phyloP scores from a whole-genome alignment of 345 rosid genomes.

The Ceriops tagal region DNA sequence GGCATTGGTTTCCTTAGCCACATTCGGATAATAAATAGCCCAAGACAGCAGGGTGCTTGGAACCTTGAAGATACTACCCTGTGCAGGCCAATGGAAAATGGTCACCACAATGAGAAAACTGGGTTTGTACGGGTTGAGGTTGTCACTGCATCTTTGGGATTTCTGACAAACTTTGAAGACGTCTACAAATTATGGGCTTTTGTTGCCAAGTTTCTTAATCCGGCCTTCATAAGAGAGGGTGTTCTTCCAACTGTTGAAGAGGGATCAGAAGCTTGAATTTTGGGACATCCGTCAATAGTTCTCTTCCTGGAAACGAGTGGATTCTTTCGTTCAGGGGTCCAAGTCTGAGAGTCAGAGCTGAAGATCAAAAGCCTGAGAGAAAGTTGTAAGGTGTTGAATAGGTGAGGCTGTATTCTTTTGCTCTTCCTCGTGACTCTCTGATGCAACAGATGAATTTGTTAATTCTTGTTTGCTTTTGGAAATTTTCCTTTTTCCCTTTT shows the following conservation, averaged over 20 bases:
- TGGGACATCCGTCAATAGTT: slow-evolving; percentile 11
- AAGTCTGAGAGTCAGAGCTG: slow-evolving; percentile 30
- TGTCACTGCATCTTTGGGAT: slow-evolving; percentile 92
- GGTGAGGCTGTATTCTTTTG: slow-evolving; percentile 26
- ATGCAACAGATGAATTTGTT: slow-evolving; percentile 44
- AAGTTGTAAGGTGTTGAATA: slow-evolving; percentile 4
- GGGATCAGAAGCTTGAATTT: slow-evolving; percentile 49
- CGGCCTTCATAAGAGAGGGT: slow-evolving; percentile 60
- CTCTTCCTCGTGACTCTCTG: slow-evolving; percentile 35
- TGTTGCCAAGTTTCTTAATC: slow-evolving; percentile 84
- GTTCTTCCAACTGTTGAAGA: slow-evolving; percentile 75
- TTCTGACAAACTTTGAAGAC: slow-evolving; percentile 94
- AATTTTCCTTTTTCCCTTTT: slow-evolving; percentile 13
- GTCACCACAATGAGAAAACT: slow-evolving; percentile 48
- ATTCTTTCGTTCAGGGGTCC: slow-evolving; percentile 7
- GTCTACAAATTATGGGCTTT: slow-evolving; percentile 90
- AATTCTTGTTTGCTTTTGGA: slow-evolving; percentile 47
- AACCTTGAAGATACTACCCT: slow-evolving; percentile 55
- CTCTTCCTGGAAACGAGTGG: slow-evolving; percentile 11
- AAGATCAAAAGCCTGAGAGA: slow-evolving; percentile 27
- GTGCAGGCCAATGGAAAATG: slow-evolving; percentile 70
- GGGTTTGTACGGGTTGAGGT: slow-evolving; percentile 81
- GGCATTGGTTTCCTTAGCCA: slow-evolving; percentile 92
- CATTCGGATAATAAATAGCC: slow-evolving; percentile 62
- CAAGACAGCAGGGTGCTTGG: slow-evolving; percentile 42